phyloP scores from a whole-genome alignment of 2,329 filamentous ascomycete genomes.

The Diaporthe sp. region DNA sequence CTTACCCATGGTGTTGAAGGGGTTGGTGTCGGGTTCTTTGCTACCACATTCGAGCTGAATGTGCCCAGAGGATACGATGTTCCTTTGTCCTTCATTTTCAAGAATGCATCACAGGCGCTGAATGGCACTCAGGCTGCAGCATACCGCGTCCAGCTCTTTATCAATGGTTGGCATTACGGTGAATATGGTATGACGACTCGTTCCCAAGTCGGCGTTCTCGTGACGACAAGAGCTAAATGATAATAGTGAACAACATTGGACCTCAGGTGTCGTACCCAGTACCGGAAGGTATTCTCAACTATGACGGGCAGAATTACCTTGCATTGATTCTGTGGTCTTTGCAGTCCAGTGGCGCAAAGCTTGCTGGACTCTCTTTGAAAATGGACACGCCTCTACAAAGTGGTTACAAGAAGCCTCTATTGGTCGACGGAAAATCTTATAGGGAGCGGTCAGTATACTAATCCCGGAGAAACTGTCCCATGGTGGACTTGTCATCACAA shows the following conservation, averaged over 20 bases:
- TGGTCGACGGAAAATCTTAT: not conserved
- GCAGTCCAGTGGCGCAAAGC: conserved; percentile 61
- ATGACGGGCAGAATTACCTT: conserved; percentile 73
- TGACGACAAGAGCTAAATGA: not conserved
- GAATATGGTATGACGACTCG: conserved; percentile 39
- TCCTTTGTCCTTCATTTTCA: conserved; percentile 64
- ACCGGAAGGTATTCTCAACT: conserved; percentile 74
- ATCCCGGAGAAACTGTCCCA: not conserved
- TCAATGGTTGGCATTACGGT: conserved; percentile 77
- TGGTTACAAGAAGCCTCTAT: not conserved
- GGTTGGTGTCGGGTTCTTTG: conserved; percentile 66
- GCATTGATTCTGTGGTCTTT: conserved; percentile 73
- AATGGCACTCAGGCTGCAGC: conserved; percentile 40
- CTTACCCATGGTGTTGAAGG: conserved; percentile 48
- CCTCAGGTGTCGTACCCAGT: conserved; percentile 76
- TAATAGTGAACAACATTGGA: conserved; percentile 68
- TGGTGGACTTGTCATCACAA: not conserved
- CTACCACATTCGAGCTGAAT: conserved; percentile 61
- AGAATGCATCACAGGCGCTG: conserved; percentile 42
- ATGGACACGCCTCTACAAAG: conserved; percentile 46
- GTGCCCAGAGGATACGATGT: conserved; percentile 65
- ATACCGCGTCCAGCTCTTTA: conserved; percentile 71
- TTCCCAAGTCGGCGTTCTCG: not conserved
- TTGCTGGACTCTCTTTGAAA: conserved; percentile 54
- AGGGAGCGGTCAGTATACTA: not conserved